These are phyloP conservation scores for Aegilops sharonensis DNA, from an alignment of 176 grass and related monocot species.

Conservation along the genomic window DNA sequence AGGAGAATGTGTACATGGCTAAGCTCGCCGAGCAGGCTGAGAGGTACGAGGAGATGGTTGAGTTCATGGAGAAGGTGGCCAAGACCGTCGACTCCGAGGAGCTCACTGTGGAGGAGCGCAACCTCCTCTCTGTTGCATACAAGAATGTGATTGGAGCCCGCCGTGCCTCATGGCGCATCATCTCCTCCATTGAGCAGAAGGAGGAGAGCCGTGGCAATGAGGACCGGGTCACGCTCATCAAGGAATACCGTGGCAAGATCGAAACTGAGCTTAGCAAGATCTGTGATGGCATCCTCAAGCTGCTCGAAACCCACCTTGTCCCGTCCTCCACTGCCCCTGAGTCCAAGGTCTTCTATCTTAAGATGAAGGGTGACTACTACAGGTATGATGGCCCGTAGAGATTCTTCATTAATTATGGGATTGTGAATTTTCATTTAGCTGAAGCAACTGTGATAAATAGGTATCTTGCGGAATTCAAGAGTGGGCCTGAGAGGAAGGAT, in stretches of 20 bases:
- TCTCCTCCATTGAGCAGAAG: slow-evolving; percentile 85
- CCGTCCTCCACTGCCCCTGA: slow-evolving; percentile 67
- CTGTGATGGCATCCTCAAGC: slow-evolving; percentile 73
- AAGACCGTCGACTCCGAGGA: slow-evolving; percentile 63
- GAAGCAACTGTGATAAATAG: slow-evolving; percentile 49
- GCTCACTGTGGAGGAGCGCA: slow-evolving; percentile 87
- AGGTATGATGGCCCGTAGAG: slow-evolving; percentile 31
- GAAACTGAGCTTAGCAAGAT: slow-evolving; percentile 80
- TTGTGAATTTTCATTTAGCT: slow-evolving; percentile 18
- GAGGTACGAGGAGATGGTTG: slow-evolving; percentile 92
- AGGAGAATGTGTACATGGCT: slow-evolving; percentile 88
- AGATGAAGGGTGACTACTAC: slow-evolving; percentile 99
- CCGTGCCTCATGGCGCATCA: slow-evolving; percentile 82
- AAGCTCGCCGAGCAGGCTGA: slow-evolving; percentile 87
- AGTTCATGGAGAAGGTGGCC: slow-evolving; percentile 92
- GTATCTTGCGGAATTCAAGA: slow-evolving; percentile 85
- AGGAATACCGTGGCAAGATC: slow-evolving; percentile 74
- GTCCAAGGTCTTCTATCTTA: slow-evolving; percentile 94
- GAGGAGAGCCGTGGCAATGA: slow-evolving; percentile 86
- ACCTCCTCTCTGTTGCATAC: slow-evolving; percentile 84
- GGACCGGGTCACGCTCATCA: slow-evolving; percentile 62
- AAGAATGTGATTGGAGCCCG: slow-evolving; percentile 84
- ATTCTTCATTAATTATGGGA: neutral
- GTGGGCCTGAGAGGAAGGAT: slow-evolving; percentile 72
- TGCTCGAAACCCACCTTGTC: slow-evolving; percentile 78